These are phyloP conservation scores for Picea engelmannii DNA, from an alignment of 83 land plant genomes.

Conservation along the genomic window DNA sequence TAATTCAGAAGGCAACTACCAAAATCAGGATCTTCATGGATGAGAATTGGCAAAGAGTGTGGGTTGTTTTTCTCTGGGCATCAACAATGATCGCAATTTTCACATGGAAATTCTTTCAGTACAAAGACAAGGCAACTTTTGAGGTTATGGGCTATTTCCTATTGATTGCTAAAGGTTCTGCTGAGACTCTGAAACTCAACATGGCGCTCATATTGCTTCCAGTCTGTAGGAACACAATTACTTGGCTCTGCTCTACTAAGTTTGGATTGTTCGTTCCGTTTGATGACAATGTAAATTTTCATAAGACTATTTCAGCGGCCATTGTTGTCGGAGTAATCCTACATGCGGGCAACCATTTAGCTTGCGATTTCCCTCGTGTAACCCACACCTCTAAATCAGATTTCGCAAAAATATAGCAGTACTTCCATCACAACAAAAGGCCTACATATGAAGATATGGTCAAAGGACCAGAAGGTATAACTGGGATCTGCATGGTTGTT, in stretches of 20 bases:
- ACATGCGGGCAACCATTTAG: constrained; percentile 78
- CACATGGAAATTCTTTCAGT: constrained; percentile 90
- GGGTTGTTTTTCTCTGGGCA: constrained; percentile 80
- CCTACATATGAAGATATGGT: constrained; percentile 66
- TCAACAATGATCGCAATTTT: constrained; percentile 68
- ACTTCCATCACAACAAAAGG: constrained; percentile 53
- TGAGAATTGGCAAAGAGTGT: constrained; percentile 85
- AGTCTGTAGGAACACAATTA: constrained; percentile 87
- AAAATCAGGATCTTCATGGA: constrained; percentile 53
- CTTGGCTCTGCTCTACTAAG: constrained; percentile 80
- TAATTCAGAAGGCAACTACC: constrained; percentile 30
- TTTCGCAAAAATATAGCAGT: constrained; percentile 31
- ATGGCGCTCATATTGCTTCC: constrained; percentile 98
- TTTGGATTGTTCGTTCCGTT: constrained; percentile 71
- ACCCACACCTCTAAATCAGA: constrained; percentile 15
- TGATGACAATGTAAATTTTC: constrained; percentile 93
- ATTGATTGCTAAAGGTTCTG: constrained; percentile 89
- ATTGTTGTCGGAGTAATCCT: constrained; percentile 73
- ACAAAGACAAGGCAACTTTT: constrained; percentile 62
- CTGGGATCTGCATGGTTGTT: constrained; percentile 84
- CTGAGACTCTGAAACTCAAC: constrained; percentile 94
- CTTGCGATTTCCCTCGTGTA: constrained; percentile 90
- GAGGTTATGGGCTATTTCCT: constrained; percentile 91
- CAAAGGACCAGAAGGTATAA: constrained; percentile 68
- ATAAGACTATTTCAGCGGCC: constrained; percentile 89